Evolutionary conservation across 1,139 yeast genomes (phyloP).

Genomic region (Yamadazyma diospyri): DNA sequence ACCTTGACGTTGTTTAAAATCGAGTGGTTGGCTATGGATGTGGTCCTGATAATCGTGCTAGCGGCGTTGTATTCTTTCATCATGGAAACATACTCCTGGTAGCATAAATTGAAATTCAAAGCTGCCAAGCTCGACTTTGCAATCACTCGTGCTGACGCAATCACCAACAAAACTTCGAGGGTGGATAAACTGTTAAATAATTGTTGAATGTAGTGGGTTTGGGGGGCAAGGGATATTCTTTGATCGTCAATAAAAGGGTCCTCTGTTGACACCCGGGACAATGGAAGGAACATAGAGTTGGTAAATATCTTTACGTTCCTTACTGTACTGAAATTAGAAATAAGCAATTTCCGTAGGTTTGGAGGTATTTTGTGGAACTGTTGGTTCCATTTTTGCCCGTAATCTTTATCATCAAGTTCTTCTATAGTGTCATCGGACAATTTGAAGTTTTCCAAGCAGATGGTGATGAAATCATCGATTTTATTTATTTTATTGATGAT

Average conservation of each 20-base stretch:
- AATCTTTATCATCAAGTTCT: constrained; percentile 17
- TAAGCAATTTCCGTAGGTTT: constrained; percentile 19
- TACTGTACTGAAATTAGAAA: constrained; percentile 53
- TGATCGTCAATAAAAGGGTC: constrained; percentile 33
- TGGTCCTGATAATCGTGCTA: constrained; percentile 25
- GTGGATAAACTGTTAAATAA: constrained; percentile 53
- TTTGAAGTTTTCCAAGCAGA: constrained; percentile 26
- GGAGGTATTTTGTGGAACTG: constrained; percentile 25
- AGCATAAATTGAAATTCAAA: constrained; percentile 72
- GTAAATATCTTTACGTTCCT: constrained; percentile 58
- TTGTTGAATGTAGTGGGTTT: constrained; percentile 24
- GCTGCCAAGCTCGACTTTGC: constrained; percentile 54
- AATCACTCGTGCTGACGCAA: constrained; percentile 71
- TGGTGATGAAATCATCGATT: constrained; percentile 42
- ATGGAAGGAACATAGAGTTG: constrained; percentile 46
- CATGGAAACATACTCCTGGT: constrained; percentile 68
- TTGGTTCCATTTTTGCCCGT: constrained; percentile 50
- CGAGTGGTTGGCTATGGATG: constrained; percentile 32
- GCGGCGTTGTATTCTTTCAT: constrained; percentile 40
- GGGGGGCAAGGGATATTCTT: constrained; percentile 2
- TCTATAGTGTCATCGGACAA: constrained; percentile 19
- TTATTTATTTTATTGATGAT: constrained; percentile 50
- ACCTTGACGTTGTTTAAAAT: constrained; percentile 36
- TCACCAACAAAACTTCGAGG: constrained; percentile 62
- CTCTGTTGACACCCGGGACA: constrained; percentile 26